Evolutionary conservation across 2,329 filamentous ascomycete species (phyloP), one percentile per base, ranked within the genome.

Genomic region (Cryphonectria naterciae): DNA sequence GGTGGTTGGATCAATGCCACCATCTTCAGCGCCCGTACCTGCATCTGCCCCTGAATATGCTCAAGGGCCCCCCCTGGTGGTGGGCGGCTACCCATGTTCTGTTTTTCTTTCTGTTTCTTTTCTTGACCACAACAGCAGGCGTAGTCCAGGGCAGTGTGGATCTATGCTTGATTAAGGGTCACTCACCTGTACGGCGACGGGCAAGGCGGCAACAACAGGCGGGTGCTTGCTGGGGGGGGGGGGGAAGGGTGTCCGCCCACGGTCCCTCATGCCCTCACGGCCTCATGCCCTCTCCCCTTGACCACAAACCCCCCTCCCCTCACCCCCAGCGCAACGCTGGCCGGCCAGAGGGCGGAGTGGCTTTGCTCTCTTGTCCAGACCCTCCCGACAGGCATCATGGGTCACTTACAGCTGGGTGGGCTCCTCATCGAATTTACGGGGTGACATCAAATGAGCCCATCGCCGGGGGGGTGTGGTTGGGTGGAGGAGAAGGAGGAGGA

Each of bases 341-440:
- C 17, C 35, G 46, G 5, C 11, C 13, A 39, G 37, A 39, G 11
- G 10, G 37, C 8, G 37, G 25, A 1, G 54, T 58, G 54, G 54
- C 54, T 58, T 56, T 56, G 28, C 56, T 10, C 25, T 32, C 56
- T 35, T 32, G 64, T 32, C 65, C 65, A 67, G 65, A n/a, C 52
- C 52, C 28, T 49, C 46, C 46, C 35, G 64, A 54, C 68, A 65
- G 61, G 54, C 49, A 70, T 58, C 70, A 68, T 68, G 70, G 70
- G 63, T 68, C 63, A 62, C 68, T 68, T 61, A 68, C 49, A 61
- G 54, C 54, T 69, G 70, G 58, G 58, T 39, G 58, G 32, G 65
- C 70, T 70, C 70, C 68, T 67, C 64, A 67, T 62, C 60, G 70
- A 70, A 72, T 72, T 72, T 72, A 70, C 70, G 68, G 68, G 61